Conservation (phyloP, 208 protist genomes). For the Acanthamoeba royreba region DNA sequence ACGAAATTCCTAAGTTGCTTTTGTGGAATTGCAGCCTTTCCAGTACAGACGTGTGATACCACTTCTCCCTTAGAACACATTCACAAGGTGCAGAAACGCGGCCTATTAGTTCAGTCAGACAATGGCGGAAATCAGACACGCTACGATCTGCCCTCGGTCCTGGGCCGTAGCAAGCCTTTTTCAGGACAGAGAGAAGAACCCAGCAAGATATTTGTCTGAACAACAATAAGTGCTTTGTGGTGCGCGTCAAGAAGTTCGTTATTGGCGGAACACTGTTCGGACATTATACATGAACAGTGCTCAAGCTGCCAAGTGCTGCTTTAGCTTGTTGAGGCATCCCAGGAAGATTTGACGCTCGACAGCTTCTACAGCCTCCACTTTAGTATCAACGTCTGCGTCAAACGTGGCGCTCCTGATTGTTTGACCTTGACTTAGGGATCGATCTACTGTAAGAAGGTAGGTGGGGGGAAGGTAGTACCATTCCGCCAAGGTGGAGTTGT, state of each 20-base stretch:
- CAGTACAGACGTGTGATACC: no score
- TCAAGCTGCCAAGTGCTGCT: no score
- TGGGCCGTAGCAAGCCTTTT: background rate
- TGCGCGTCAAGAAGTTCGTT: no score
- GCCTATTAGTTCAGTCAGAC: background rate
- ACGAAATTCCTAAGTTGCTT: no score
- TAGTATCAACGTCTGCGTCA: background rate
- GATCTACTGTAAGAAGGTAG: background rate
- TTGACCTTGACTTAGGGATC: background rate
- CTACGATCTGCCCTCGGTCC: slow-evolving; percentile 26
- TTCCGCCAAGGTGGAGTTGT: background rate
- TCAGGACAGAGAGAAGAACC: slow-evolving; percentile 8
- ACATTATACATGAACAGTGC: no score
- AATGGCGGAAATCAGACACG: background rate
- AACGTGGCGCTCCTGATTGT: background rate
- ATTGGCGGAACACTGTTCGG: no score
- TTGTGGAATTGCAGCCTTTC: no score
- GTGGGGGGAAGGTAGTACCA: background rate
- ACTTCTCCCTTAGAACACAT: no score
- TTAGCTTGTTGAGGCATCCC: background rate
- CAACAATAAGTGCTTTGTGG: no score
- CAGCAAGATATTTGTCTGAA: no score
- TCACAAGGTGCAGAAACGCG: no score
- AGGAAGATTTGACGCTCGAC: background rate
- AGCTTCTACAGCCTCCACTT: background rate